phyloP scores from a whole-genome alignment of 306 rosid genomes.

The Myrica gale region DNA sequence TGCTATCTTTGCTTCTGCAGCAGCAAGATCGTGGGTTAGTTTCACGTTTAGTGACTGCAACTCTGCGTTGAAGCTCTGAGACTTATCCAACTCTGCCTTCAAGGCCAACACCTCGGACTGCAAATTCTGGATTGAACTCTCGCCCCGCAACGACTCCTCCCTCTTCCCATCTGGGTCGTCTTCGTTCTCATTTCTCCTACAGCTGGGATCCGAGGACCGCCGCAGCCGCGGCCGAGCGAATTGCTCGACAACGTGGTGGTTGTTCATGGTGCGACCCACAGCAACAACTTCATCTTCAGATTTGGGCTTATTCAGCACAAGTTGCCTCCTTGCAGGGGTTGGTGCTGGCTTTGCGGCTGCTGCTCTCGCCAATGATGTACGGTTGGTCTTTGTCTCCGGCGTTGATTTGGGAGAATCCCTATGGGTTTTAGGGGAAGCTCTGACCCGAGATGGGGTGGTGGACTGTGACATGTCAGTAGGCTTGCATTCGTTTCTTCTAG shows the following conservation, averaged over 20 bases:
- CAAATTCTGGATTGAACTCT: constrained; percentile 56
- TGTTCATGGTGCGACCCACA: constrained; percentile 29
- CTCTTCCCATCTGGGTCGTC: constrained; percentile 47
- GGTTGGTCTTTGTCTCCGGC: constrained; percentile 28
- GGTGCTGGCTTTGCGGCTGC: constrained; percentile 36
- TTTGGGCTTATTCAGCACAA: constrained; percentile 40
- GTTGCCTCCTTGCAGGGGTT: constrained; percentile 38
- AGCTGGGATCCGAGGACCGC: constrained; percentile 32
- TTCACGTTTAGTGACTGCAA: constrained; percentile 57
- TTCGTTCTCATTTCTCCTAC: constrained; percentile 31
- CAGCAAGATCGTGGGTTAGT: constrained; percentile 59
- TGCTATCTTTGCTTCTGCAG: constrained; percentile 59
- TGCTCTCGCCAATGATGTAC: constrained; percentile 40
- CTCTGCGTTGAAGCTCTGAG: constrained; percentile 53
- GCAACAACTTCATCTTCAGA: constrained; percentile 38
- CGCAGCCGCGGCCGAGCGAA: constrained; percentile 41
- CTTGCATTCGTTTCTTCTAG: constrained; percentile 31
- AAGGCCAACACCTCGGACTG: constrained; percentile 52
- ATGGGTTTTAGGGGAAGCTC: constrained; percentile 45
- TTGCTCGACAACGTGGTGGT: constrained; percentile 43
- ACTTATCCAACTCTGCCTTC: constrained; percentile 68
- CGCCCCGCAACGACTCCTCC: constrained; percentile 50
- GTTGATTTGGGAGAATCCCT: constrained; percentile 43
- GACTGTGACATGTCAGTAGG: constrained; percentile 36
- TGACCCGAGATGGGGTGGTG: constrained; percentile 41